A percentile compares a stretch with the other conserved stretches of the same genome.
Evolutionary conservation across 2,329 filamentous ascomycete genomes (phyloP).

Genomic region (Microdochium paspali): DNA sequence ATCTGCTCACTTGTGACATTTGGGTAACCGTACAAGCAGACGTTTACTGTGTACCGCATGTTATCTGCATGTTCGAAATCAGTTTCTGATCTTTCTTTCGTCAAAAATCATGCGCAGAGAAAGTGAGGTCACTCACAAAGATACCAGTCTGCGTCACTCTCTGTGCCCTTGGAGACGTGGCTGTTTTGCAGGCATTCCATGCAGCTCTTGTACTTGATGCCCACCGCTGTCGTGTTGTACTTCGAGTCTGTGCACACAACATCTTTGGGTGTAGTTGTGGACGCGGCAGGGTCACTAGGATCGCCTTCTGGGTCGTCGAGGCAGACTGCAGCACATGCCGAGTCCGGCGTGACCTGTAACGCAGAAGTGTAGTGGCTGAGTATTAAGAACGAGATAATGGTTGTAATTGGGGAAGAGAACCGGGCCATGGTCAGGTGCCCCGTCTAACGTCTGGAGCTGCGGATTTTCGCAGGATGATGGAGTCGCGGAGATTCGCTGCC

Average conservation of each 20-base stretch:
- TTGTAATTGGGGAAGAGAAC: not conserved
- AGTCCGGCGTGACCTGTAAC: constrained; percentile 40
- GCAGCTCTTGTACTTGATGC: constrained; percentile 37
- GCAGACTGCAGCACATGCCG: constrained; percentile 38
- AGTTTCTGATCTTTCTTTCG: not conserved
- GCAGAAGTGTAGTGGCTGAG: constrained; percentile 11
- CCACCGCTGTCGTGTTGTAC: constrained; percentile 24
- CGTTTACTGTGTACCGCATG: constrained; percentile 34
- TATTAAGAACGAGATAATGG: constrained; percentile 5
- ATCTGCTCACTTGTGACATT: constrained; percentile 12
- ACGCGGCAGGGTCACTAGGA: constrained; percentile 20
- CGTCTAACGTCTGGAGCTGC: not conserved
- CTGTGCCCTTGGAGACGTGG: constrained; percentile 23
- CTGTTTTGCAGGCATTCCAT: constrained; percentile 36
- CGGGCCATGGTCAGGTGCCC: not conserved
- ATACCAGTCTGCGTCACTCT: constrained; percentile 35
- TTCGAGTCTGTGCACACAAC: constrained; percentile 34
- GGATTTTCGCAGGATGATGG: not conserved
- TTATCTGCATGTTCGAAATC: constrained; percentile 30
- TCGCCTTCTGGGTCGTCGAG: constrained; percentile 26
- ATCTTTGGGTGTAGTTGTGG: constrained; percentile 35
- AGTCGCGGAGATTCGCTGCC: not conserved
- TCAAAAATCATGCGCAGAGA: constrained; percentile 4
- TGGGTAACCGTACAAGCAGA: constrained; percentile 32
- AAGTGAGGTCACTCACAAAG: constrained; percentile 28